A percentile compares a stretch with the other conserved stretches of the same genome.
Conservation (phyloP, 768 basidiomycete genomes). For the Termitomyces bulborhizus region DNA sequence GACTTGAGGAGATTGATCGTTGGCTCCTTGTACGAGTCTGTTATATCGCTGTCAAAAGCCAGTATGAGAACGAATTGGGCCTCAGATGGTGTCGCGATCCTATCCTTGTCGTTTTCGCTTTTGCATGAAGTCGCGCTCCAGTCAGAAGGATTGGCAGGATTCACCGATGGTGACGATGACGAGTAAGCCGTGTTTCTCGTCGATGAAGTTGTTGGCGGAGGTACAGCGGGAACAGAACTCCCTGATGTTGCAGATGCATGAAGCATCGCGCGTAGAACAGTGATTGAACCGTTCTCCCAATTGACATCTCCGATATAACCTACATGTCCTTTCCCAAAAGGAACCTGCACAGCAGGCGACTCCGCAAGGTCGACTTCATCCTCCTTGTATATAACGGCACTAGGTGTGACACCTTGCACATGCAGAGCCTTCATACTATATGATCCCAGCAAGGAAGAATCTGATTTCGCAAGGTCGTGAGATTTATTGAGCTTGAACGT, state of each 20-base stretch:
- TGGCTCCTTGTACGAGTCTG: constrained; percentile 18
- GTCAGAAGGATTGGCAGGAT: neutral
- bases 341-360: constrained; percentile 21
- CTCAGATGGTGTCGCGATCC: neutral
- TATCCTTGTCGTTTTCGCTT: neutral
- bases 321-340: constrained; percentile 29
- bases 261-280: constrained; percentile 30
- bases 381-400: constrained; percentile 25
- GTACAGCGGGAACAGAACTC: neutral
- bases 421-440: constrained; percentile 40
- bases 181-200: neutral
- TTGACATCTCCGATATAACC: constrained; percentile 33
- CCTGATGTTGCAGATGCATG: neutral
- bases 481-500: constrained; percentile 26
- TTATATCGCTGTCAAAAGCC: constrained; percentile 20
- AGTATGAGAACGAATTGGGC: constrained; percentile 24
- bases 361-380: constrained; percentile 9
- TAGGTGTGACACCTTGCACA: constrained; percentile 20
- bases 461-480: constrained; percentile 21
- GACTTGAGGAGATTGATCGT: constrained; percentile 20
- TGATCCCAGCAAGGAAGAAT: constrained; percentile 19
- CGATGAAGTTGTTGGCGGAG: neutral
- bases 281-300: constrained; percentile 22
- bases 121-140: neutral
- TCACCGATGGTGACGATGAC: neutral